These are phyloP conservation scores for Blyttiomyces sp. DNA, from an alignment of 371 early-diverging fungal species.

Conservation along the genomic window DNA sequence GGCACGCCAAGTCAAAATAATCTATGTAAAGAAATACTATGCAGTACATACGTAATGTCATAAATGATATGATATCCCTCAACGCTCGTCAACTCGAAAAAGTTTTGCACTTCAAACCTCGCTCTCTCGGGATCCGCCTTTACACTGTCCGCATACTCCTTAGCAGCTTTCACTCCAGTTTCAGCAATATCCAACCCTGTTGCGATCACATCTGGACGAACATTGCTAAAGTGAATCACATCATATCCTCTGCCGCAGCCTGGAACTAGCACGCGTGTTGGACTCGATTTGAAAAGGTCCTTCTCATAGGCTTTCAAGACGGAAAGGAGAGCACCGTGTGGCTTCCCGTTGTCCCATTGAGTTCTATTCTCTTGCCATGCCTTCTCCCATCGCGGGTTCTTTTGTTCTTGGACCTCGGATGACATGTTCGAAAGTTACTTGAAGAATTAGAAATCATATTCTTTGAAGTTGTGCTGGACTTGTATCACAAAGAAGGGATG, in stretches of 20 bases:
- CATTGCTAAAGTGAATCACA: constrained; percentile 63
- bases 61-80: constrained; percentile 69
- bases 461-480: too few species aligned
- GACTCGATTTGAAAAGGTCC: constrained; percentile 44
- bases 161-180: constrained; percentile 40
- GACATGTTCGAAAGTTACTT: too few species aligned
- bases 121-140: constrained; percentile 35
- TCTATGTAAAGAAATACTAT: too few species aligned
- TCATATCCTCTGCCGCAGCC: constrained; percentile 85
- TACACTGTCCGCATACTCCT: constrained; percentile 54
- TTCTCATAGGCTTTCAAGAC: not conserved
- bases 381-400: too few species aligned
- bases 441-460: too few species aligned
- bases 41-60: constrained; percentile 73
- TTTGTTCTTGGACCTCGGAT: too few species aligned
- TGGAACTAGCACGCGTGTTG: constrained; percentile 66
- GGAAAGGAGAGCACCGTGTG: constrained; percentile 15
- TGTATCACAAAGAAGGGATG: too few species aligned
- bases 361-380: constrained; percentile 11
- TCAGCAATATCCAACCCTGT: constrained; percentile 66
- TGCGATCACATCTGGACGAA: constrained; percentile 43
- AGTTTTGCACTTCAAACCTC: not conserved
- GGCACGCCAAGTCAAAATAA: not conserved
- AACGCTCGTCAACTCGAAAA: constrained; percentile 1
- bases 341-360: constrained; percentile 18